Base-by-base conservation (phyloP, 495 filamentous ascomycete species). In the Parathielavia appendiculata region DNA sequence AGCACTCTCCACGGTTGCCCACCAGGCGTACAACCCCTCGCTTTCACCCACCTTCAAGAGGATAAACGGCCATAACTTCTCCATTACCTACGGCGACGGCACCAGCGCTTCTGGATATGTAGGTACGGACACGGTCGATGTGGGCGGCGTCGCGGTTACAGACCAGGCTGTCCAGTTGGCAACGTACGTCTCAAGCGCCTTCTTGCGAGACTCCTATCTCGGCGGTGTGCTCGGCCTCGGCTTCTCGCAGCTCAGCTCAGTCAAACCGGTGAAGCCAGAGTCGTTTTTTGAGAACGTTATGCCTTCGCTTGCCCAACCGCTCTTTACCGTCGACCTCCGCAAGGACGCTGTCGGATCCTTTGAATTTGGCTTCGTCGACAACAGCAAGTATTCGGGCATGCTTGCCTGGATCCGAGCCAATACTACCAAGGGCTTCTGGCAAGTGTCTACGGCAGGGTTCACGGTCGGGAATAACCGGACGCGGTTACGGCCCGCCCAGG, bases 251-350 rank as follows among this genome's bases (percentile, higher is more conserved):
- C 78, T 92, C 72, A 95, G 91, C 75, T 86, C 81, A 34, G 82
- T 93, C 41, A 69, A 80, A 51, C 86, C 88, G 0, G 68, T 76
- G 14, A 75, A 75, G 60, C 86, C 90, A 67, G 83, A 83, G 65
- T 93, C 89, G 30, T 93, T 91, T 71, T 92, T 93, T 69, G 88
- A 90, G 57, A 92, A 90, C 66, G 74, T 88, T 47, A 79, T 83
- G 61, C 56, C 75, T 22, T 69, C 69, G 11, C 82, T 95, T 22
- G 79, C 83, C 39, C 71, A 81, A 63, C 88, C 89, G 6, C 70
- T 93, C 22, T 87, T 93, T 71, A 87, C 88, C 3, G 85, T 85
- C 23, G 80, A 86, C 47, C 81, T 93, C 41, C 82, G 84, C 57
- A 70, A 79, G 19, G 76, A 82, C 54, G 73, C 70, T 20, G 74